Conservation (phyloP, 768 basidiomycete species). For the Myochromella boudieri region DNA sequence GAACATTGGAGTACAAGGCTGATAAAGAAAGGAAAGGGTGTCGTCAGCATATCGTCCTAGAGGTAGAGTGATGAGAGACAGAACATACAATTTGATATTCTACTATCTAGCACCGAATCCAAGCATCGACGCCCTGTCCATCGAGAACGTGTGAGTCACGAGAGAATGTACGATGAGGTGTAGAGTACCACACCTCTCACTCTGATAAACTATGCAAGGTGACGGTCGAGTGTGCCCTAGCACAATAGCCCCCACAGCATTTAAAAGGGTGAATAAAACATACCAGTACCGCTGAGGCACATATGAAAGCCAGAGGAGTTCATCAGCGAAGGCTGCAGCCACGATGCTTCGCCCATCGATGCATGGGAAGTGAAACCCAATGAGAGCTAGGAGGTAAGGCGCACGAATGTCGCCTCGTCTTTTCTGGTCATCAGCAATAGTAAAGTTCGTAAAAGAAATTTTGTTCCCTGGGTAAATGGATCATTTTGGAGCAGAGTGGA, state of each 20-base stretch:
- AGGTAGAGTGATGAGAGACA: neutral
- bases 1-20: neutral
- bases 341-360: neutral
- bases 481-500: neutral
- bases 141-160: neutral
- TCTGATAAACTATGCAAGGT: neutral
- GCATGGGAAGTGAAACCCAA: constrained; percentile 4
- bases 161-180: neutral
- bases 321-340: neutral
- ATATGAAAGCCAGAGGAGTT: neutral
- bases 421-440: neutral
- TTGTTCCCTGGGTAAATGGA: neutral
- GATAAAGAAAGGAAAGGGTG: neutral
- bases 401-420: neutral
- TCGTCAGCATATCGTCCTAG: neutral
- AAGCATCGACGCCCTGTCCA: neutral
- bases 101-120: constrained; percentile 3
- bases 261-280: neutral
- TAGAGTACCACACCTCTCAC: neutral
- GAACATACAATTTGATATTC: constrained; percentile 3
- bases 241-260: neutral
- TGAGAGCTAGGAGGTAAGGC: neutral
- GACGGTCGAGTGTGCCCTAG: neutral
- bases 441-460: no score
- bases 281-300: neutral